Conservation (phyloP, 768 basidiomycete genomes). For the Postia placenta region DNA sequence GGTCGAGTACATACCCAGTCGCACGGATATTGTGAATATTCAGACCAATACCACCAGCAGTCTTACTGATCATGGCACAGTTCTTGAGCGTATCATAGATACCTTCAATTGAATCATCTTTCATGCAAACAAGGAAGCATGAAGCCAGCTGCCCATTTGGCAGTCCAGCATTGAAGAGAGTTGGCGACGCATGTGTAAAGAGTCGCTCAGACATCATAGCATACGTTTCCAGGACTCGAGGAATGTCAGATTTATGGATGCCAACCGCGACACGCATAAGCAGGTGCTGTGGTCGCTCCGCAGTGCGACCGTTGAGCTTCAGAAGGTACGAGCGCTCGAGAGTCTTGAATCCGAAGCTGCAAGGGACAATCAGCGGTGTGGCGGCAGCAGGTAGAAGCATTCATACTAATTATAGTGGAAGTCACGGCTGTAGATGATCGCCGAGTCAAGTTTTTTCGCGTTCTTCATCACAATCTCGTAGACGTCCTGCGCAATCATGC, state of each 20-base stretch:
- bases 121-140: conserved; percentile 98
- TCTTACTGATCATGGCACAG: conserved; percentile 99
- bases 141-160: conserved; percentile 93
- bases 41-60: conserved; percentile 95
- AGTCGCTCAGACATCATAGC: conserved; percentile 97
- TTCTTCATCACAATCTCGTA: conserved; percentile 80
- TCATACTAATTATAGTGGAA: conserved; percentile 93
- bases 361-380: conserved; percentile 1
- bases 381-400: background rate
- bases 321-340: conserved; percentile 97
- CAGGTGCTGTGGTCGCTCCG: conserved; percentile 97
- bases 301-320: conserved; percentile 88
- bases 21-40: conserved; percentile 96
- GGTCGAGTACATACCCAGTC: conserved; percentile 57
- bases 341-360: conserved; percentile 98
- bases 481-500: conserved; percentile 88
- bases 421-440: conserved; percentile 97
- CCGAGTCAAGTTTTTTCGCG: conserved; percentile 79
- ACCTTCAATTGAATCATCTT: conserved; percentile 97
- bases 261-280: conserved; percentile 99
- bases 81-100: conserved; percentile 98
- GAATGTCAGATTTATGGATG: conserved; percentile 87
- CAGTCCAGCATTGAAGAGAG: conserved; percentile 96
- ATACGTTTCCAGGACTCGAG: conserved; percentile 86
- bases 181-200: conserved; percentile 98